Evolutionary conservation across 2,329 filamentous ascomycete species (phyloP).

Genomic region (Chaetothyriales sp.): DNA sequence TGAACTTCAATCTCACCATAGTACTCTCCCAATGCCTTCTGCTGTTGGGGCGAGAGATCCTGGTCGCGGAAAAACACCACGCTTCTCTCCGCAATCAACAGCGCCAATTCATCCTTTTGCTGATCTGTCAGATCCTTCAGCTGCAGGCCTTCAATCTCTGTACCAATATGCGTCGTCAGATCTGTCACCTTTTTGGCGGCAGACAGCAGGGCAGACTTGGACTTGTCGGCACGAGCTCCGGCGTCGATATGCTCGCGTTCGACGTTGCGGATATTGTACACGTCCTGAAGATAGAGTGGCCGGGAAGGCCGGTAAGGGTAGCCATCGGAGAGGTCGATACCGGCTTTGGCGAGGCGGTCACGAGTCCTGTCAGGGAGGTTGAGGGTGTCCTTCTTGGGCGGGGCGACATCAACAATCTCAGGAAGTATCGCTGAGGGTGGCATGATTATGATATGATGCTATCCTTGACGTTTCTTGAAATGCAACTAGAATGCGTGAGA

Average conservation of each 20-base stretch:
- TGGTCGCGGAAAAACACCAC: constrained; percentile 40
- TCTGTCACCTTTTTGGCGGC: constrained; percentile 37
- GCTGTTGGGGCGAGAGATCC: constrained; percentile 31
- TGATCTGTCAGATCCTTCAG: constrained; percentile 47
- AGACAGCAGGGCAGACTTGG: constrained; percentile 30
- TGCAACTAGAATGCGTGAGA: no score
- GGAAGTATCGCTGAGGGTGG: constrained; percentile 48
- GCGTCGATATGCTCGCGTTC: constrained; percentile 46
- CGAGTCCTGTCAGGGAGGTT: constrained; percentile 45
- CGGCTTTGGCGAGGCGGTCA: constrained; percentile 51
- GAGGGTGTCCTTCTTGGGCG: constrained; percentile 51
- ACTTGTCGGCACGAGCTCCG: constrained; percentile 45
- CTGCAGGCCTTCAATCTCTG: constrained; percentile 29
- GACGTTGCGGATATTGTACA: constrained; percentile 49
- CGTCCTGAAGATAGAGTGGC: constrained; percentile 57
- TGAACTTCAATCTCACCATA: constrained; percentile 34
- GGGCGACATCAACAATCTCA: constrained; percentile 49
- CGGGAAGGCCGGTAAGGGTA: constrained; percentile 57
- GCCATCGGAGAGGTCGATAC: constrained; percentile 54
- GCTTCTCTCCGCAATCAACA: constrained; percentile 32
- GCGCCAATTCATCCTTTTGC: constrained; percentile 50
- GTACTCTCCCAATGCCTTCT: constrained; percentile 18
- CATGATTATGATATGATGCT: constrained; percentile 25
- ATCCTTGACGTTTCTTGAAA: not conserved
- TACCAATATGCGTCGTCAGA: constrained; percentile 29